phyloP scores from a whole-genome alignment of 1,284 basidiomycete species.

The Microbotryomycetes sp. region DNA sequence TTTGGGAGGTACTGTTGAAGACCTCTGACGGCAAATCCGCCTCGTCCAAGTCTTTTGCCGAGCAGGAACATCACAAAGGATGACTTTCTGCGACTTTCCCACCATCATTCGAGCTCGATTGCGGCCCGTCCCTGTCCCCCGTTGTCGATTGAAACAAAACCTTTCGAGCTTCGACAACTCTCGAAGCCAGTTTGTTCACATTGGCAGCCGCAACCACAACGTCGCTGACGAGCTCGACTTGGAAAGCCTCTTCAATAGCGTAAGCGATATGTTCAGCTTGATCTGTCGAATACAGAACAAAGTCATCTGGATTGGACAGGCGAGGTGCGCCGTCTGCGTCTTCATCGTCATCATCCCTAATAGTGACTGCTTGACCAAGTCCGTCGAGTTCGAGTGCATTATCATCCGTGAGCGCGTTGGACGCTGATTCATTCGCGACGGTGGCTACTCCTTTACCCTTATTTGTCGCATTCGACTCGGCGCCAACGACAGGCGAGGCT shows the following conservation, averaged over 20 bases:
- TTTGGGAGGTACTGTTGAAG: too few relatives aligned
- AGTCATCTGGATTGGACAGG: slow-evolving; percentile 71
- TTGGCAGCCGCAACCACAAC: slow-evolving; percentile 93
- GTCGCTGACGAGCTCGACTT: slow-evolving; percentile 78
- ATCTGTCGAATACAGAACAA: slow-evolving; percentile 81
- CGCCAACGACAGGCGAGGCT: not conserved
- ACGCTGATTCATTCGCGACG: not conserved
- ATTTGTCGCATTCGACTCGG: slow-evolving; percentile 3
- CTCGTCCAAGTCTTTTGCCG: too few relatives aligned
- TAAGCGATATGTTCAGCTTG: slow-evolving; percentile 82
- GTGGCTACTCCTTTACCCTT: slow-evolving; percentile 1
- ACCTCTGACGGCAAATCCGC: too few relatives aligned
- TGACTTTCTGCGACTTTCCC: not conserved
- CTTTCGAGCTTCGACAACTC: slow-evolving; percentile 74
- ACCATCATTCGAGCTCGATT: not conserved
- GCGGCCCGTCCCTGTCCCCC: not conserved
- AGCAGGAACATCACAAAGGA: not conserved
- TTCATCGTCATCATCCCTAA: not conserved
- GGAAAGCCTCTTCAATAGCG: slow-evolving; percentile 71
- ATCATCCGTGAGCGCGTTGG: not conserved
- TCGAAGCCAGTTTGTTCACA: slow-evolving; percentile 66
- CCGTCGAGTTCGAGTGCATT: not conserved
- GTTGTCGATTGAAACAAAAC: slow-evolving; percentile 45
- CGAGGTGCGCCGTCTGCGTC: slow-evolving; percentile 7
- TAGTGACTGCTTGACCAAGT: not conserved